phyloP scores from a whole-genome alignment of 1,139 yeast genomes.

The Yueomyces sp. region DNA sequence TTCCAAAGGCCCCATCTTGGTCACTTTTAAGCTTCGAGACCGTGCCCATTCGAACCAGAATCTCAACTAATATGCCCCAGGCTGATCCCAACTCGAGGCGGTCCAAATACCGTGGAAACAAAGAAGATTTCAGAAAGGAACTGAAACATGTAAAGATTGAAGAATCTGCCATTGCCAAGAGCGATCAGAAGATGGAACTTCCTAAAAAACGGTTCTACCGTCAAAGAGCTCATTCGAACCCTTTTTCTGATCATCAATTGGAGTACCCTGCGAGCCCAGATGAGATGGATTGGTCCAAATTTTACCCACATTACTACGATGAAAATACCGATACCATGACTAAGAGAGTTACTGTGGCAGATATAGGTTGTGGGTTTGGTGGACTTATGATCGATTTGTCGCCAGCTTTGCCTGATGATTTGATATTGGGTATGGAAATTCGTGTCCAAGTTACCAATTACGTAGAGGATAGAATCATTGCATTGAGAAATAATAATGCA shows the following conservation, averaged over 20 bases:
- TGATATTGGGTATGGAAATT: slow-evolving; percentile 91
- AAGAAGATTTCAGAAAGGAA: slow-evolving; percentile 28
- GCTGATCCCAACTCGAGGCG: slow-evolving; percentile 21
- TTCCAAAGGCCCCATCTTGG: no score
- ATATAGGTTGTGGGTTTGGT: slow-evolving; percentile 96
- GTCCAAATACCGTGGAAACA: slow-evolving; percentile 21
- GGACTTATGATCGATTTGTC: slow-evolving; percentile 77
- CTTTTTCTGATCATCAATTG: slow-evolving; percentile 86
- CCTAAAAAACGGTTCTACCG: slow-evolving; percentile 84
- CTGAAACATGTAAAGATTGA: slow-evolving; percentile 27
- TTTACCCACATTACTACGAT: slow-evolving; percentile 52
- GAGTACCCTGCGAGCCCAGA: slow-evolving; percentile 78
- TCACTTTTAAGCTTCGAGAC: no score
- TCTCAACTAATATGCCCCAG: slow-evolving; percentile 2
- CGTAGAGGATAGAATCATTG: slow-evolving; percentile 89
- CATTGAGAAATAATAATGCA: slow-evolving; percentile 43
- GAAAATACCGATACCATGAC: slow-evolving; percentile 31
- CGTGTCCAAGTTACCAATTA: slow-evolving; percentile 95
- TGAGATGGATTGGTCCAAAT: slow-evolving; percentile 74
- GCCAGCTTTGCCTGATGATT: slow-evolving; percentile 56
- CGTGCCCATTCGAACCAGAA: no score
- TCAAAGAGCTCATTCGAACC: slow-evolving; percentile 96
- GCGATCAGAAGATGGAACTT: slow-evolving; percentile 29
- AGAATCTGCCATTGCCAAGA: slow-evolving; percentile 9
- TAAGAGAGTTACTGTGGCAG: slow-evolving; percentile 74